A percentile compares a stretch with the other conserved stretches of the same genome.
phyloP scores from a whole-genome alignment of 2,329 filamentous ascomycete genomes.

The Penicillium sp. region DNA sequence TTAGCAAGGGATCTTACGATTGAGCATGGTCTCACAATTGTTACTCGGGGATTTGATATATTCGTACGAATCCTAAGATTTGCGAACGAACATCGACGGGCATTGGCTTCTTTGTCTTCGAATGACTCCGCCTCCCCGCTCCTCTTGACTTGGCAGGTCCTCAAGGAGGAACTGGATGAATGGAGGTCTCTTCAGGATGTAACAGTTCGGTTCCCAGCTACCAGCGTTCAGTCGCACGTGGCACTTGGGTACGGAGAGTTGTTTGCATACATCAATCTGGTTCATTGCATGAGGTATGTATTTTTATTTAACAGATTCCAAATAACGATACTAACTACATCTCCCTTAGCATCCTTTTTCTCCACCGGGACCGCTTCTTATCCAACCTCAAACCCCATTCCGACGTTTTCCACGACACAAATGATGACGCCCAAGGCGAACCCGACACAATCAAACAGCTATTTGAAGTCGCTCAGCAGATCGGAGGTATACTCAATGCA shows the following conservation, averaged over 20 bases:
- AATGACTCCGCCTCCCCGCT: slow-evolving; percentile 20
- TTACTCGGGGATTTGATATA: slow-evolving; percentile 40
- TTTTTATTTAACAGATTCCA: too few relatives aligned
- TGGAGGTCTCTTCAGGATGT: slow-evolving; percentile 37
- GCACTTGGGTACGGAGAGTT: slow-evolving; percentile 38
- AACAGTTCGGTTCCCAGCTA: slow-evolving; percentile 37
- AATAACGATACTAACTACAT: not conserved
- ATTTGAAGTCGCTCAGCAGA: slow-evolving; percentile 37
- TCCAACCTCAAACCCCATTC: slow-evolving; percentile 32
- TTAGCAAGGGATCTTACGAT: slow-evolving; percentile 30
- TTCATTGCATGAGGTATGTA: slow-evolving; percentile 39
- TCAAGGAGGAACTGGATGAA: slow-evolving; percentile 38
- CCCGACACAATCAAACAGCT: slow-evolving; percentile 32
- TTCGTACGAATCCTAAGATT: slow-evolving; percentile 40
- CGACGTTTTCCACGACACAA: slow-evolving; percentile 23
- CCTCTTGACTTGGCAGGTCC: slow-evolving; percentile 28
- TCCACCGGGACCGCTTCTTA: slow-evolving; percentile 37
- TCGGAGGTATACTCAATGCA: slow-evolving; percentile 32
- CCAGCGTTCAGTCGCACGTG: slow-evolving; percentile 37
- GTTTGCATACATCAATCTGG: slow-evolving; percentile 41
- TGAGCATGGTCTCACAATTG: slow-evolving; percentile 36
- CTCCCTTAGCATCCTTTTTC: slow-evolving; percentile 32
- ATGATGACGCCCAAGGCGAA: slow-evolving; percentile 16
- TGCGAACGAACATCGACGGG: slow-evolving; percentile 38
- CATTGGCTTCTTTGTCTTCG: slow-evolving; percentile 21